Evolutionary conservation across 345 rosid species (phyloP), one percentile per base, ranked within the genome.

Genomic region (Cardamine resedifolia): DNA sequence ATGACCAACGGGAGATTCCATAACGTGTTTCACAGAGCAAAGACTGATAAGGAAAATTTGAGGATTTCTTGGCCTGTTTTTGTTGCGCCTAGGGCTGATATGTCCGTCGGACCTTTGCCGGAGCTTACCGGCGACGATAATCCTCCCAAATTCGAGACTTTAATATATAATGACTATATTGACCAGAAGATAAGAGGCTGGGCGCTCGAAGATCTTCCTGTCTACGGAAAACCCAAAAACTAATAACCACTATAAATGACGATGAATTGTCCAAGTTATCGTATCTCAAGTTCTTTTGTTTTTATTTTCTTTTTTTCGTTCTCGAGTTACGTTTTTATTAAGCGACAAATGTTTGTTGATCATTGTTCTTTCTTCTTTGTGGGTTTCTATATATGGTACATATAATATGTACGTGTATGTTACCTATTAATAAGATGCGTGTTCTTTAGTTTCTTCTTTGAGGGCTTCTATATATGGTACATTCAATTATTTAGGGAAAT

Each of bases 11-110:
- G 61, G 24, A 31, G 61, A n/a, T 57, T 31, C 41, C 16, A 57
- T 24, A 57, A 57, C 61, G 24, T 57, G 24, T 1, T 30, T 57
- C 61, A 57, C 8, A 57, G 61, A 57, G 41, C 61, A 0, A 57
- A 57, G 61, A 0, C 61, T 12, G 41, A 57, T 57, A 9, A 33
- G 8, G 26, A 57, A 8, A 56, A 7, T 2, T 16, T 56, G 23
- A 56, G 61, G 41, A 56, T 56, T 16, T 57, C 61, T 31, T 58
- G 44, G 63, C 63, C 63, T 18, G 45, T 58, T 34, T 58, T 58
- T 33, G 18, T 58, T 10, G 63, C 26, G 0, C 63, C 44, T 33
- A 34, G 44, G 16, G n/a, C 15, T 58, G 63, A 34, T 58, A 10
- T 58, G 63, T 0, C 15, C 7, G 45, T 58, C n/a, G 63, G 63